These are phyloP conservation scores for Ascochyta pisi DNA, from an alignment of 2,329 filamentous ascomycete genomes.

Conservation along the genomic window DNA sequence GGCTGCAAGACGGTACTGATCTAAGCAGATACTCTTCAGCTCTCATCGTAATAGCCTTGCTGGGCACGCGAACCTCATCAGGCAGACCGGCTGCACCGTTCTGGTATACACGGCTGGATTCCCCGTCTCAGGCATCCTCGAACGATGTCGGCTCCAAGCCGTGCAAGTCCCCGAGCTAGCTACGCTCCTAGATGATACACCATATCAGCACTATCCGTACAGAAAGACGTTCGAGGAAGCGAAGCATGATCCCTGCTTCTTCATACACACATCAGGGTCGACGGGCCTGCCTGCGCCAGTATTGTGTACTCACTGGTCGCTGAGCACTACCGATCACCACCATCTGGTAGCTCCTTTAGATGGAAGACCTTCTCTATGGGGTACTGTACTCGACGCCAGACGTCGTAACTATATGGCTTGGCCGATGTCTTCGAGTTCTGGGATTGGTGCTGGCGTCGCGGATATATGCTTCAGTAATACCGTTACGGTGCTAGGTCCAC, in stretches of 20 bases:
- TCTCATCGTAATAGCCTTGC: constrained; percentile 38
- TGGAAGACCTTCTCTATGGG: constrained; percentile 28
- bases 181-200: constrained; percentile 25
- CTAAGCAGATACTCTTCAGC: constrained; percentile 31
- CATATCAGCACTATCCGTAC: constrained; percentile 30
- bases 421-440: constrained; percentile 30
- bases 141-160: constrained; percentile 33
- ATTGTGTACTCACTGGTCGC: constrained; percentile 34
- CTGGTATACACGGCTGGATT: constrained; percentile 35
- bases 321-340: constrained; percentile 27
- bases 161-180: constrained; percentile 37
- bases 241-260: constrained; percentile 38
- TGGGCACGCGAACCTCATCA: constrained; percentile 34
- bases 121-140: constrained; percentile 30
- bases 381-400: constrained; percentile 11
- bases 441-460: constrained; percentile 22
- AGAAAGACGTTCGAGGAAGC: constrained; percentile 40
- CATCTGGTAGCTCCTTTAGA: constrained; percentile 28
- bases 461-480: constrained; percentile 26
- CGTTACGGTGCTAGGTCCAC: constrained; percentile 30
- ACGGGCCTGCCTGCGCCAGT: constrained; percentile 50
- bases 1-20: neutral
- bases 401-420: constrained; percentile 26
- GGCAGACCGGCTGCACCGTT: constrained; percentile 35
- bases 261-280: constrained; percentile 49